Evolutionary conservation across 1,284 basidiomycete genomes (phyloP), one percentile per base, ranked within the genome.

Genomic region (Naganishia albida): DNA sequence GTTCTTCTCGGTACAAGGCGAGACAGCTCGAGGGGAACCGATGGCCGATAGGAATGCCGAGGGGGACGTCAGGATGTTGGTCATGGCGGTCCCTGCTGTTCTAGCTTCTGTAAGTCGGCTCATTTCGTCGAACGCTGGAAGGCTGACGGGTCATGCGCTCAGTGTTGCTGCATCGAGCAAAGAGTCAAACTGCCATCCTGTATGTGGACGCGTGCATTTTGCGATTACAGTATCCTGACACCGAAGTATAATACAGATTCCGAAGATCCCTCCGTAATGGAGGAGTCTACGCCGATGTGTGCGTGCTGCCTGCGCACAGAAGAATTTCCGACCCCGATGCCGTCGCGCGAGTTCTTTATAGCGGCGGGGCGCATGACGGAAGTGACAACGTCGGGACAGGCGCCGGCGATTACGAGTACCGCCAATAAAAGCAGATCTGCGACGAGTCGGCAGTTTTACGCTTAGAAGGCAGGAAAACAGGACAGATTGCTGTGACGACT

Each of bases 101-200:
- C 2, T 63, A 28, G 49, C 62, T n/a, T 63, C 62, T 28, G 62
- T 63, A 25, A 44, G 62, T 25, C 20, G 34, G 26, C 4, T 7
- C 12, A 16, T 51, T 28, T 51, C 26, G 42, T 15, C 42, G 4
- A 34, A 10, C 2, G 16, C 16, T 51, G 30, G 26, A 26, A 13
- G 2, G 25, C 26, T 49, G 26, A 62, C 59, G 34, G n/a, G n/a
- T n/a, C 20, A 2, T 23, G 25, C 4, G 2, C 20, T n/a, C 62
- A 63, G 62, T 63, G 62, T 23, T 43, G 38, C 20, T 63, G 62
- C 38, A 63, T 63, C 49, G 49, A 39, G 16, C 49, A 63, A 30
- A 39, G 62, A 28, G 62, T 63, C 39, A 53, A 53, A 25, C 62
- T 63, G 3, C 62, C 62, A 18, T 50, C 51, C 20, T 63, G 62